phyloP scores from a whole-genome alignment of 2,329 filamentous ascomycete species.

The Zopfia rhizophila region DNA sequence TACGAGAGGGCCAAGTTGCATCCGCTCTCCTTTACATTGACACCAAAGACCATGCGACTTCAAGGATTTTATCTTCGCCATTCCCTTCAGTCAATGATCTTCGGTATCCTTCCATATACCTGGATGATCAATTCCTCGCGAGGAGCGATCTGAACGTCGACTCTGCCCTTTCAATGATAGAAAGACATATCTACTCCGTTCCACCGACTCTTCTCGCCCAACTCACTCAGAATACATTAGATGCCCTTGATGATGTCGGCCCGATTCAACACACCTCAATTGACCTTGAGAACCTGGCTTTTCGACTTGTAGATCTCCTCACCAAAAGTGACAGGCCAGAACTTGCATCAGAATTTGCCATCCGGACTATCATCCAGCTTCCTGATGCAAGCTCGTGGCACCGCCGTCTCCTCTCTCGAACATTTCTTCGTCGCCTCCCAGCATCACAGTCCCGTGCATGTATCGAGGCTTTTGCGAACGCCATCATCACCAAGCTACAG shows the following conservation, averaged over 20 bases:
- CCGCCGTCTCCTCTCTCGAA: constrained; percentile 43
- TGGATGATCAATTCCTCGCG: constrained; percentile 46
- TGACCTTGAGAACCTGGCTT: constrained; percentile 33
- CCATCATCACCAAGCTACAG: constrained; percentile 41
- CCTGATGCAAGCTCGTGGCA: constrained; percentile 57
- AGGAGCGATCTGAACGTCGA: constrained; percentile 13
- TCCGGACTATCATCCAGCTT: constrained; percentile 41
- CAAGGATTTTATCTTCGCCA: constrained; percentile 34
- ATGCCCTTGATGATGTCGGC: constrained; percentile 13
- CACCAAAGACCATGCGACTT: constrained; percentile 23
- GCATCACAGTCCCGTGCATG: constrained; percentile 40
- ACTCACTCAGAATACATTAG: constrained; percentile 25
- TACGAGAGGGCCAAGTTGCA: constrained; percentile 46
- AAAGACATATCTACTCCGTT: constrained; percentile 21
- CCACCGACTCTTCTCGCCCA: constrained; percentile 32
- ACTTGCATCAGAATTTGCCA: constrained; percentile 38
- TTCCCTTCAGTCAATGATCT: constrained; percentile 34
- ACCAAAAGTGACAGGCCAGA: constrained; percentile 42
- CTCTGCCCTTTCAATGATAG: constrained; percentile 14
- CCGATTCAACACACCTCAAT: constrained; percentile 13
- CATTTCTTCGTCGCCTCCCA: constrained; percentile 47
- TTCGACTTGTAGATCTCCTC: constrained; percentile 35
- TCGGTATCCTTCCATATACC: constrained; percentile 47
- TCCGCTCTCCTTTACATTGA: constrained; percentile 47
- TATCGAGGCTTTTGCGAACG: constrained; percentile 38